Evolutionary conservation across 192 early-diverging fungal genomes (phyloP), one percentile per base, ranked within the genome.

Genomic region (Mortierella claussenii): DNA sequence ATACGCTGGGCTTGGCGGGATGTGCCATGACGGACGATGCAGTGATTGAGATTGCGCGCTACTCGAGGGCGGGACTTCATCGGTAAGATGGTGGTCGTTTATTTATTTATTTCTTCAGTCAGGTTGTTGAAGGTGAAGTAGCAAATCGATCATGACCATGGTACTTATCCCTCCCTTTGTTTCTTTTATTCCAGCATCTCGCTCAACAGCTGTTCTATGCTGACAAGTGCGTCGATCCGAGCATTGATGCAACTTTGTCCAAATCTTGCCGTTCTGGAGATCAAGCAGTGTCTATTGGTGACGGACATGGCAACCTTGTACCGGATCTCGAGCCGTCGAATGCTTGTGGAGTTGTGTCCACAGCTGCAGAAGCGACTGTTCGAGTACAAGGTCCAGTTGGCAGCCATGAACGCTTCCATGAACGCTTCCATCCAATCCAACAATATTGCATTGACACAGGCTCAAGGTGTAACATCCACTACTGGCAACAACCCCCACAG

Each of bases 1-100:
- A 78, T 4, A 84, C 83, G 2, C 24, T 85, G 27, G 85, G 83
- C 27, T 51, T 87, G 27, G 85, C 83, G 0, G 83, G 83, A 0
- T 87, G 82, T 57, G 83, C 81, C 30, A 78, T 85, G 45, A 61
- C 66, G 0, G 83, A 87, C 45, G 79, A 78, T 15, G 85, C 80
- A 24, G 69, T 87, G 58, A 57, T 84, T 18, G 40, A 75, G 32
- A 53, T 85, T 45, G 81, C 83, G 18, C 69, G 65, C 30, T 54
- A 67, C 27, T 68, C 78, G 10, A 56, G 67, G 0, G 33, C 63
- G 1, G 80, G 62, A 10, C 68, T 82, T 20, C 81, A 82, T 37
- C 71, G 78, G 73, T 76, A 67, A 45, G 53, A 7, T 20, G 27
- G 24, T n/a, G 1, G 2, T 49, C 9, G 13, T 3, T 49, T 3